phyloP scores from a whole-genome alignment of 176 grass and related monocot genomes.

The Stipa capillata region DNA sequence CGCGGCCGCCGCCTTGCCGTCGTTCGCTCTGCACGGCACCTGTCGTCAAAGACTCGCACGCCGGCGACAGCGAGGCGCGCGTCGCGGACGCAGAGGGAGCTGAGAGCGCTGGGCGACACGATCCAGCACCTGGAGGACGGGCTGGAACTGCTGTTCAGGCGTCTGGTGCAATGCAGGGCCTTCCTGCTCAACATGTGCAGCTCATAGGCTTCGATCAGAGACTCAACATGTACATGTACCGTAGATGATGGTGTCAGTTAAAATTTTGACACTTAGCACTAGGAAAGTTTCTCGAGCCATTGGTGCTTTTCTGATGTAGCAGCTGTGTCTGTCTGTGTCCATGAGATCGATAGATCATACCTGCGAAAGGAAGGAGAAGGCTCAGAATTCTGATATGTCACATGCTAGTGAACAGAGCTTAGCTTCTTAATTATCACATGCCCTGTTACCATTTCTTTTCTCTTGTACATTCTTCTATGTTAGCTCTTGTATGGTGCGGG shows the following conservation, averaged over 20 bases:
- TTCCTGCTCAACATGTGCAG: slow-evolving; percentile 42
- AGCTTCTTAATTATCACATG: too few relatives aligned
- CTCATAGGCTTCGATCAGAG: not conserved
- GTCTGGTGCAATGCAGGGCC: slow-evolving; percentile 37
- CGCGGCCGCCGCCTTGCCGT: not conserved
- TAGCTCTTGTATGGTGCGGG: too few relatives aligned
- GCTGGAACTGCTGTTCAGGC: slow-evolving; percentile 37
- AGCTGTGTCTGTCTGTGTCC: not conserved
- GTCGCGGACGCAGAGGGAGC: slow-evolving; percentile 7
- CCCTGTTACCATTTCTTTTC: too few relatives aligned
- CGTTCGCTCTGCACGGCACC: not conserved
- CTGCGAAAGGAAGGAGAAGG: not conserved
- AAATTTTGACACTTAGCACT: slow-evolving; percentile 26
- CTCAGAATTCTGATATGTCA: not conserved
- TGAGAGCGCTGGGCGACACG: slow-evolving; percentile 29
- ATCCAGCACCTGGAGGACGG: slow-evolving; percentile 34
- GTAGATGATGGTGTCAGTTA: not conserved
- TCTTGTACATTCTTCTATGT: too few relatives aligned
- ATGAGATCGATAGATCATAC: not conserved
- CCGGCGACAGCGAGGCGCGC: too few relatives aligned
- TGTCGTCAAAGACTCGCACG: slow-evolving; percentile 11
- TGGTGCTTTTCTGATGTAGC: not conserved
- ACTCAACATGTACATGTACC: too few relatives aligned
- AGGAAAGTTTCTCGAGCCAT: not conserved
- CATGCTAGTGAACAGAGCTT: too few relatives aligned